These are phyloP conservation scores for Candida khao-thaluensis DNA, from an alignment of 805 yeast genomes.

Conservation along the genomic window DNA sequence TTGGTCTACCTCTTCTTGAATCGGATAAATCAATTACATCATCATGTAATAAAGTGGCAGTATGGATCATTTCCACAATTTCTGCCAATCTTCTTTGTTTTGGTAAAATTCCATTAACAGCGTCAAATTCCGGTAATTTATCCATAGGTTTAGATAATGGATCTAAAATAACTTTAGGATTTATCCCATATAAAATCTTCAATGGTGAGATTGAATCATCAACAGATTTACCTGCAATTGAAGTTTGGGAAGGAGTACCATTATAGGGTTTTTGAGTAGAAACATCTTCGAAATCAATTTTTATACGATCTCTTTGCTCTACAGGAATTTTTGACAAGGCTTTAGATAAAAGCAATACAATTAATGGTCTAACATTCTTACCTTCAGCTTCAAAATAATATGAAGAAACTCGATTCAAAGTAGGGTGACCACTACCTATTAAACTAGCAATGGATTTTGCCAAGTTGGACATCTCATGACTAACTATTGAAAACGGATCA, in stretches of 20 bases:
- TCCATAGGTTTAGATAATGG: slow-evolving; percentile 83
- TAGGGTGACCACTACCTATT: slow-evolving; percentile 92
- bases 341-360: slow-evolving; percentile 79
- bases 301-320: slow-evolving; percentile 60
- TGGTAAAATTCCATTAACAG: slow-evolving; percentile 78
- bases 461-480: slow-evolving; percentile 86
- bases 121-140: slow-evolving; percentile 56
- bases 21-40: slow-evolving; percentile 93
- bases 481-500: slow-evolving; percentile 89
- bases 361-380: slow-evolving; percentile 88
- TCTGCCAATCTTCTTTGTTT: slow-evolving; percentile 95
- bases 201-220: slow-evolving; percentile 75
- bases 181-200: slow-evolving; percentile 81
- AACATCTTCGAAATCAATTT: slow-evolving; percentile 63
- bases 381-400: slow-evolving; percentile 97
- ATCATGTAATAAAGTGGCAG: slow-evolving; percentile 92
- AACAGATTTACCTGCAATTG: slow-evolving; percentile 59
- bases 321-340: slow-evolving; percentile 76
- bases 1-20: slow-evolving; percentile 83
- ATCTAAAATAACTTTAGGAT: slow-evolving; percentile 76
- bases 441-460: slow-evolving; percentile 84
- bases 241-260: slow-evolving; percentile 54
- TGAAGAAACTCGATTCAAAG: slow-evolving; percentile 85
- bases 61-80: slow-evolving; percentile 97
- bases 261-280: slow-evolving; percentile 61